Conservation (phyloP, 2,329 filamentous ascomycete species). For the Fragosphaeria purpurea region DNA sequence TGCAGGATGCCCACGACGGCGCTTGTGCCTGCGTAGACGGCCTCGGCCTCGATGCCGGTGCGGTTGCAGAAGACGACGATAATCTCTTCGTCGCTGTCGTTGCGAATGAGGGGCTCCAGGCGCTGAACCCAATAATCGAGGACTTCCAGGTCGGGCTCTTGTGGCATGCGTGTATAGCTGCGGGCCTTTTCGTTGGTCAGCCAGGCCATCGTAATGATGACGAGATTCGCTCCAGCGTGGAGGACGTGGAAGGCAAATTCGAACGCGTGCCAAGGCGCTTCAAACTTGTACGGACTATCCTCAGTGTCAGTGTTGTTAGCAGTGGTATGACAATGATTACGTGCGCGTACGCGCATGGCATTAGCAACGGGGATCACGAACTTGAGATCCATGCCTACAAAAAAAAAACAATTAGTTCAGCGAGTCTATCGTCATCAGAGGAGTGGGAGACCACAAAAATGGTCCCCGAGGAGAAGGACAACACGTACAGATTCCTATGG, state of each 20-base stretch:
- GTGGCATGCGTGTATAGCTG: slow-evolving; percentile 34
- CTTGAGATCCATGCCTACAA: slow-evolving; percentile 51
- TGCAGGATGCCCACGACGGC: slow-evolving; percentile 56
- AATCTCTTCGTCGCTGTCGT: slow-evolving; percentile 44
- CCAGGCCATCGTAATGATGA: slow-evolving; percentile 72
- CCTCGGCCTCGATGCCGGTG: slow-evolving; percentile 54
- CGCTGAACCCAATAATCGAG: slow-evolving; percentile 66
- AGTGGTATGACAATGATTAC: too few relatives aligned
- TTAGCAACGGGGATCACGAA: too few relatives aligned
- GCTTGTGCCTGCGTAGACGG: slow-evolving; percentile 64
- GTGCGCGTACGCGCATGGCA: too few relatives aligned
- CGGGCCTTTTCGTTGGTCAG: slow-evolving; percentile 46
- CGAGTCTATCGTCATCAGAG: too few relatives aligned
- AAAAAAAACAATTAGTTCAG: too few relatives aligned
- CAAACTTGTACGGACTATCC: slow-evolving; percentile 38
- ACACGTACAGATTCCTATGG: too few relatives aligned
- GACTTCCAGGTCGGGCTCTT: slow-evolving; percentile 61
- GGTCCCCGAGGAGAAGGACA: not conserved
- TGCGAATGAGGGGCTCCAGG: slow-evolving; percentile 53
- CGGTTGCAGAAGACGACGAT: slow-evolving; percentile 65
- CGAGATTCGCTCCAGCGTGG: slow-evolving; percentile 52
- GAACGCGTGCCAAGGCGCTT: slow-evolving; percentile 37
- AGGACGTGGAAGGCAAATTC: slow-evolving; percentile 50
- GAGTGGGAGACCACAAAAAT: too few relatives aligned
- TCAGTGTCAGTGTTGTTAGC: too few relatives aligned